phyloP scores from a whole-genome alignment of 768 basidiomycete genomes.

The Pilatotrama ljubarskyi region DNA sequence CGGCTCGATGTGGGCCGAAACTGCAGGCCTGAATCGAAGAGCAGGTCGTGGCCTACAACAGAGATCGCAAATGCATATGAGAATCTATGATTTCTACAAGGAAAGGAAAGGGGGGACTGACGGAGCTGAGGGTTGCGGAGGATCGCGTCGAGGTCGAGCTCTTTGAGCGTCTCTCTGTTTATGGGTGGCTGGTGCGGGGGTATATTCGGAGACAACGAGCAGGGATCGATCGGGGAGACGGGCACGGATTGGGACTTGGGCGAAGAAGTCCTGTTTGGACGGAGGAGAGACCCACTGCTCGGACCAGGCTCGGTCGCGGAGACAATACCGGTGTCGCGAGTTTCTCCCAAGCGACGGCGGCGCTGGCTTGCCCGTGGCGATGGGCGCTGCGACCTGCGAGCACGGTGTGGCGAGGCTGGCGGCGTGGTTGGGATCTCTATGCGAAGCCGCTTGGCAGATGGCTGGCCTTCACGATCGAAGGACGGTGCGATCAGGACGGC shows the following conservation, averaged over 20 bases:
- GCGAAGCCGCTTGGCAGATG: conserved; percentile 31
- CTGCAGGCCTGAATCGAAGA: conserved; percentile 84
- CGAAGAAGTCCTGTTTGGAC: conserved; percentile 20
- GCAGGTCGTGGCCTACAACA: conserved; percentile 75
- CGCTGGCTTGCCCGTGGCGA: conserved; percentile 25
- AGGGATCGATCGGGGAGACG: conserved; percentile 41
- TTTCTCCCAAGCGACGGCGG: conserved; percentile 34
- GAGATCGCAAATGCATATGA: conserved; percentile 15
- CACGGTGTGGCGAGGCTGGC: conserved; percentile 19
- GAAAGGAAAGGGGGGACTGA: conserved; percentile 44
- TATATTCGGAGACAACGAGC: conserved; percentile 48
- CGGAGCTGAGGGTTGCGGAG: conserved; percentile 89
- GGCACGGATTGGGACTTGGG: conserved; percentile 29
- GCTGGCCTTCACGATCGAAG: conserved; percentile 25
- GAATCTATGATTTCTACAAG: conserved; percentile 8
- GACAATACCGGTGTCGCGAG: conserved; percentile 32
- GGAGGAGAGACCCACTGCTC: conserved; percentile 23
- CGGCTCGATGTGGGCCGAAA: conserved; percentile 77
- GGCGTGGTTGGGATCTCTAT: conserved; percentile 29
- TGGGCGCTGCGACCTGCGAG: conserved; percentile 22
- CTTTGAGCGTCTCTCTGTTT: conserved; percentile 79
- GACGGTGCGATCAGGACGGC: conserved; percentile 30
- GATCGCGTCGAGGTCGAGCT: conserved; percentile 83
- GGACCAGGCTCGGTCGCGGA: conserved; percentile 31
- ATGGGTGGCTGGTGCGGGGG: conserved; percentile 75